Evolutionary conservation across 495 filamentous ascomycete genomes (phyloP).

Genomic region (Aspergillus ostianus): DNA sequence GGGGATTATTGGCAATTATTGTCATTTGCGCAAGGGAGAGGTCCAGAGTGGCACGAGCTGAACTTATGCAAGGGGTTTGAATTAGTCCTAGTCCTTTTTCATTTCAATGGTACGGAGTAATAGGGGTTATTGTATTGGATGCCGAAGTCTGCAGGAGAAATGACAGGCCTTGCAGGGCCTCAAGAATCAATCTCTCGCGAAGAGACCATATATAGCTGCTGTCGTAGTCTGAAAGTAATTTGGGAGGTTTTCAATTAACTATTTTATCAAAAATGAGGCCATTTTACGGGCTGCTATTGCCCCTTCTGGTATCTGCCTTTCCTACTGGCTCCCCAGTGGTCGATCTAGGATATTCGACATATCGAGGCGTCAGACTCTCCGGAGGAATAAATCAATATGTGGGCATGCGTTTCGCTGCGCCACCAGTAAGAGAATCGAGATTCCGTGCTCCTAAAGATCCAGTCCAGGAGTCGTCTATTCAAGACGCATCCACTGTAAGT

Average conservation of each 20-base stretch:
- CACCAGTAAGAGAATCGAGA: constrained; percentile 51
- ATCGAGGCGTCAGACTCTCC: constrained; percentile 30
- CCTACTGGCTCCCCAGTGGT: constrained; percentile 16
- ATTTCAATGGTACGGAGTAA: not conserved
- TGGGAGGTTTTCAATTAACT: not conserved
- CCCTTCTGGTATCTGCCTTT: not conserved
- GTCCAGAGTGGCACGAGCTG: not conserved
- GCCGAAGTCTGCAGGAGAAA: not conserved
- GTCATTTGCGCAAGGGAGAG: not conserved
- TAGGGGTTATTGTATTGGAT: not conserved
- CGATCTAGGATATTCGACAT: constrained; percentile 39
- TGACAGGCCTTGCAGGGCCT: not conserved
- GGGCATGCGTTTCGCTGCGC: constrained; percentile 58
- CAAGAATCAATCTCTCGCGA: not conserved
- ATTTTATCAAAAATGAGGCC: not conserved
- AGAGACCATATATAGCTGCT: not conserved
- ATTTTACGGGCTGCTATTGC: not conserved
- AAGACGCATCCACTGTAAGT: constrained; percentile 40
- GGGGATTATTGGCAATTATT: not conserved
- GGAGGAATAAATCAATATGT: constrained; percentile 56
- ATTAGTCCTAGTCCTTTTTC: not conserved
- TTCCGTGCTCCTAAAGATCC: constrained; percentile 56
- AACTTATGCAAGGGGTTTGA: not conserved
- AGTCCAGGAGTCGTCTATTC: constrained; percentile 24
- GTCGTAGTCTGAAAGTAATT: not conserved